Evolutionary conservation across 495 filamentous ascomycete genomes (phyloP).

Genomic region (Podospora fimiseda): DNA sequence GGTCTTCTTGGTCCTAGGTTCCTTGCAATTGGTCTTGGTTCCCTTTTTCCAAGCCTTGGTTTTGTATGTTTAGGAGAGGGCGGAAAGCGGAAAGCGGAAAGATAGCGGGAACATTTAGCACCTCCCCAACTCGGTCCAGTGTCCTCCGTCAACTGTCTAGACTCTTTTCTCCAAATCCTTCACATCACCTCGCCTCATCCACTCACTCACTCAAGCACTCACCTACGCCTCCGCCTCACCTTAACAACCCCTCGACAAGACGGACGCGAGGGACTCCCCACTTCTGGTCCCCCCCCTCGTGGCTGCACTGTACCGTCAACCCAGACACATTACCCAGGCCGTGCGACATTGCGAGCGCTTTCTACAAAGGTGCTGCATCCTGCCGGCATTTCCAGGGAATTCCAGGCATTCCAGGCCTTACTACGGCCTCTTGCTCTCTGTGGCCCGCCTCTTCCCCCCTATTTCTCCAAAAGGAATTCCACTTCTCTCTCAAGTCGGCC

Average conservation of each 20-base stretch:
- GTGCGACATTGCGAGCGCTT: conserved; percentile 20
- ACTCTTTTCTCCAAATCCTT: neutral
- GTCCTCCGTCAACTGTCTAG: neutral
- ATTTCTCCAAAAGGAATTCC: too few species aligned
- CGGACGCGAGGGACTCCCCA: too few species aligned
- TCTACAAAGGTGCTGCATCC: conserved; percentile 15
- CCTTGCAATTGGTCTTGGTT: too few species aligned
- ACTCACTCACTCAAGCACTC: neutral
- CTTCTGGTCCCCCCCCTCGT: conserved; percentile 7
- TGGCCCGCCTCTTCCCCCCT: conserved; percentile 1
- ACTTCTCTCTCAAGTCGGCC: too few species aligned
- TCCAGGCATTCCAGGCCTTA: conserved; percentile 1
- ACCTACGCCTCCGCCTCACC: neutral
- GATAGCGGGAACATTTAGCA: neutral
- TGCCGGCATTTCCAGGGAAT: conserved; percentile 7
- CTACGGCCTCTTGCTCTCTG: neutral
- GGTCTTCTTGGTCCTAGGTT: too few species aligned
- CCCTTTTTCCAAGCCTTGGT: too few species aligned
- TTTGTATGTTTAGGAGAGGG: too few species aligned
- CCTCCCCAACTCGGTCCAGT: conserved; percentile 5
- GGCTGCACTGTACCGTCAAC: conserved; percentile 21
- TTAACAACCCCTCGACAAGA: conserved; percentile 7
- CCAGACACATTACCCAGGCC: conserved; percentile 17
- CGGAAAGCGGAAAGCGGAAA: neutral
- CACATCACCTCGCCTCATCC: neutral